Evolutionary conservation across 1,139 yeast genomes (phyloP), one percentile per base, ranked within the genome.

Genomic region (Diutina rugosa): DNA sequence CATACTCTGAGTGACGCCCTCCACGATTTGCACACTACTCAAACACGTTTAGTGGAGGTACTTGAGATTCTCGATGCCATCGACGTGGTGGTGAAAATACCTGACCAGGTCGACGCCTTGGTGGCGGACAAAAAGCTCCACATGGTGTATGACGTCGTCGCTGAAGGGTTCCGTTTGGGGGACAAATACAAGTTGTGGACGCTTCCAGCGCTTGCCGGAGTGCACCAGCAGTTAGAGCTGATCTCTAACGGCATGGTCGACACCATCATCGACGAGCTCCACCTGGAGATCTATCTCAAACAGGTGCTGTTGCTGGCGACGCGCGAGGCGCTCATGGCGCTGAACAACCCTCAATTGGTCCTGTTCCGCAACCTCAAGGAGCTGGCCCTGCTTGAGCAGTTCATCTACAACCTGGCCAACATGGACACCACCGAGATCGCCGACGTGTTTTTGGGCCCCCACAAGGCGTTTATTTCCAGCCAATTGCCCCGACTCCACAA

Each of bases 241-340:
- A 96, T 88, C 63, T 82, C 84, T 51, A 84, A 75, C 64, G 77
- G 78, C 56, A 69, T 91, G 54, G 86, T 87, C 63, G 90, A 85
- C 57, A 82, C 82, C 64, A 73, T 90, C 32, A 73, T 89, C 26
- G 96, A 88, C 61, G 97, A 90, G 65, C 72, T 90, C 51, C 85
- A 83, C 60, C 80, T 78, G 58, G 87, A 89, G 58, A 73, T 90
- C 21, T 91, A 88, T 32, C 54, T 41, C 16, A 41, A 28, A 38
- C 35, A 12, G 46, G 18, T 41, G 14, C 35, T 41, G 46, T 28
- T 28, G 35, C 46, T n/a, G 54, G 46, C 32, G 28, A 30, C 51
- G 30, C 29, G 30, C 12, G 51, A 47, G 30, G 51, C 51, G 18
- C 26, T 51, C 16, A 18, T 38, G 21, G 35, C 35, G 26, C 16